Evolutionary conservation across 495 filamentous ascomycete genomes (phyloP), one percentile per base, ranked within the genome.

Genomic region (Parathielavia hyrcaniae): DNA sequence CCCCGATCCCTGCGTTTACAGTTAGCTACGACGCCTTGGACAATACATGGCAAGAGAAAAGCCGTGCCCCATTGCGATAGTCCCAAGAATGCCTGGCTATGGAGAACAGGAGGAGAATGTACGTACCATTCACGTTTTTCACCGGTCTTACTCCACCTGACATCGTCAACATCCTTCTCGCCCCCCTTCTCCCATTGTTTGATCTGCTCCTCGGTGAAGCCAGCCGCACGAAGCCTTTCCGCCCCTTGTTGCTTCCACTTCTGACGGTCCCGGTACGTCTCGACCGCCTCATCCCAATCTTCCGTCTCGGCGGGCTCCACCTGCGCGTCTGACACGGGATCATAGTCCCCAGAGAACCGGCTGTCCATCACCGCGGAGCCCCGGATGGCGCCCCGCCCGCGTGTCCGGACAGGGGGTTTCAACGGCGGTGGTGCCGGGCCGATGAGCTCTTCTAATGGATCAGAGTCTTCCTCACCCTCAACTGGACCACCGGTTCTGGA

Each of bases 51-150:
- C 16, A 51, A 12, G 5, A 48, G 41, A 9, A n/a, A 44, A 44
- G 12, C 2, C 1, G 4, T 14, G 45, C 8, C 45, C 6, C 26
- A 2, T 30, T 6, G 2, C 19, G 5, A 2, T 17, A 26, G n/a
- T 23, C 10, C 38, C 9, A 38, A 34, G 17, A 6, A 7, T 11
- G 39, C 39, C n/a, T 11, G 19, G 23, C n/a, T 30, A 30, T 30
- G 26, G 26, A 22, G 12, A 7, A n/a, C n/a, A n/a, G n/a, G 22
- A 35, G n/a, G 4, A 1, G 1, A 4, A 11, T 23, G 17, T 19
- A 52, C 55, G 52, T 97, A 91, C 91, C 91, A 97, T 67, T 95
- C 92, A 38, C 90, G 81, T n/a, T 81, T 77, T 59, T 90, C 87
- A 0, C 90, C 91, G 46, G 80, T 82, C 67, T 84, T 87, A 45